phyloP scores from a whole-genome alignment of 768 basidiomycete genomes.

The Leccinum truebloodii region DNA sequence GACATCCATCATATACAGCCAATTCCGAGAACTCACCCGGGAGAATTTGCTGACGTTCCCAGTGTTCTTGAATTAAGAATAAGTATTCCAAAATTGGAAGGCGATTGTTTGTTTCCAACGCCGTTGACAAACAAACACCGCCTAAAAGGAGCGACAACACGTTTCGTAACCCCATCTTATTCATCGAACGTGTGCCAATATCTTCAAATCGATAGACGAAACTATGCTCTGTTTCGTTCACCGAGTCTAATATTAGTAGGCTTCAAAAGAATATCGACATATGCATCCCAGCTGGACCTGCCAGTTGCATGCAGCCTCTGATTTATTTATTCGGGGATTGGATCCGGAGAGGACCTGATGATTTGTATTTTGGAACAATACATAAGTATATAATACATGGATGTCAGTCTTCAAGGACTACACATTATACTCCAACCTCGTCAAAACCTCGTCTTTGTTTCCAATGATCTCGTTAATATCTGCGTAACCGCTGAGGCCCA shows the following conservation, averaged over 20 bases:
- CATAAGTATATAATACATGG: background rate
- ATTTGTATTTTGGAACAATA: background rate
- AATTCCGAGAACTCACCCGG: background rate
- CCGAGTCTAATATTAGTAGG: no score
- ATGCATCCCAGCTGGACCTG: background rate
- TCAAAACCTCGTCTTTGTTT: conserved; percentile 39
- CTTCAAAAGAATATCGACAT: background rate
- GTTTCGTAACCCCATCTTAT: no score
- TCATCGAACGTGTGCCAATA: no score
- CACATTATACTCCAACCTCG: conserved; percentile 20
- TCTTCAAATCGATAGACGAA: no score
- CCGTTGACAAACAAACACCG: conserved; percentile 2
- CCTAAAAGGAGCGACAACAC: no score
- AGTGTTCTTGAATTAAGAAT: background rate
- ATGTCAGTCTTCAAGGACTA: background rate
- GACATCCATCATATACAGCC: conserved; percentile 18
- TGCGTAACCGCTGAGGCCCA: conserved; percentile 63
- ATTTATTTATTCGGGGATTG: no score
- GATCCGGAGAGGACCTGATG: no score
- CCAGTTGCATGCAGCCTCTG: no score
- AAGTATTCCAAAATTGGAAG: conserved; percentile 9
- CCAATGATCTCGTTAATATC: conserved; percentile 63
- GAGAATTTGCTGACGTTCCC: background rate
- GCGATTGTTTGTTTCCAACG: conserved; percentile 21
- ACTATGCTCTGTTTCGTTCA: no score